Percentiles rank a stretch among this genome's conserved stretches.
These are phyloP conservation scores for Elsinoe batatas DNA, from an alignment of 2,329 filamentous ascomycete species.

Conservation along the genomic window DNA sequence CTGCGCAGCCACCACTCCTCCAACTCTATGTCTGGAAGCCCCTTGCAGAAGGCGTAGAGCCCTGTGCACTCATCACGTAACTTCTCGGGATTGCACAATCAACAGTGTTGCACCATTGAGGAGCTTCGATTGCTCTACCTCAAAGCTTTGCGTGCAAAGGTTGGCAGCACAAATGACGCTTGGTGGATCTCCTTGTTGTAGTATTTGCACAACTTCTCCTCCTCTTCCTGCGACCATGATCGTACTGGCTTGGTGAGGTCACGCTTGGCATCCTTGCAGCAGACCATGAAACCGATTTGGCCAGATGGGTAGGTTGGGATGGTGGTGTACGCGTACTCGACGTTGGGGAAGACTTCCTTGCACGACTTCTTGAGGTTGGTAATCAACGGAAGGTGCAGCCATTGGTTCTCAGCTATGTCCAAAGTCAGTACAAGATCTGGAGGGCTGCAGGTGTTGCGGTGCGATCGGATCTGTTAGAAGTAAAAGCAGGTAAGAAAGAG, in stretches of 20 bases:
- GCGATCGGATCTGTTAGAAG: slow-evolving; percentile 1
- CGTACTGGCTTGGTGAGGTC: slow-evolving; percentile 80
- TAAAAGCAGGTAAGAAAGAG: slow-evolving; percentile 33
- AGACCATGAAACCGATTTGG: slow-evolving; percentile 99
- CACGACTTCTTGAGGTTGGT: slow-evolving; percentile 92
- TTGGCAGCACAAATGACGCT: slow-evolving; percentile 86
- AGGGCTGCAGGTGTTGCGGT: background rate
- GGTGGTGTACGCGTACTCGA: slow-evolving; percentile 97
- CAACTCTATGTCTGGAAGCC: too few species aligned
- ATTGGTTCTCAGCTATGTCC: slow-evolving; percentile 85
- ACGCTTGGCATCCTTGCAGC: slow-evolving; percentile 81
- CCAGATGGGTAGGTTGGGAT: slow-evolving; percentile 98
- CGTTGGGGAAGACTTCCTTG: slow-evolving; percentile 92
- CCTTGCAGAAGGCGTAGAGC: too few species aligned
- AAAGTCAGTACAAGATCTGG: slow-evolving; percentile 18
- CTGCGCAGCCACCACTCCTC: background rate
- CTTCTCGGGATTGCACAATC: background rate
- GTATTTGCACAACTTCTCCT: slow-evolving; percentile 88
- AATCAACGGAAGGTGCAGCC: slow-evolving; percentile 93
- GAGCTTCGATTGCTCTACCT: slow-evolving; percentile 23
- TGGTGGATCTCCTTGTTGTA: slow-evolving; percentile 97
- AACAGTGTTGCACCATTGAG: background rate
- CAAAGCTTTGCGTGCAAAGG: slow-evolving; percentile 72
- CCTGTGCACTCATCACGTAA: too few species aligned
- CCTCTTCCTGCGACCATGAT: slow-evolving; percentile 73